phyloP scores from a whole-genome alignment of 805 yeast genomes.

The Metschnikowia proteae region DNA sequence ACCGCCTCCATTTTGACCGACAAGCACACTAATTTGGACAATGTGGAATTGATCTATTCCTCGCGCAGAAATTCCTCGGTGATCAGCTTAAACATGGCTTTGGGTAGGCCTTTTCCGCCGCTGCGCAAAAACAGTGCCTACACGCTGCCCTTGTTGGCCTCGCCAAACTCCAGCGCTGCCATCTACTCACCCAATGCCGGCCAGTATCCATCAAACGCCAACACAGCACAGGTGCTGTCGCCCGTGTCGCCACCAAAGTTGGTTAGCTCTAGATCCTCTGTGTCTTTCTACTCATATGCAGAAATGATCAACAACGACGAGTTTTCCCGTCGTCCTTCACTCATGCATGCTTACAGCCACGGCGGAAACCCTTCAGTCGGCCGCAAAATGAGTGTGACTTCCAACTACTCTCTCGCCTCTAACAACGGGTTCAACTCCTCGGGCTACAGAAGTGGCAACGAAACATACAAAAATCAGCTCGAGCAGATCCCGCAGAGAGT shows the following conservation, averaged over 20 bases:
- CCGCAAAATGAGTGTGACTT: constrained; percentile 20
- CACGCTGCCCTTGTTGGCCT: constrained; percentile 14
- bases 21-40: constrained; percentile 58
- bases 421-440: constrained; percentile 2
- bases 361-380: constrained; percentile 29
- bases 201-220: constrained; percentile 5
- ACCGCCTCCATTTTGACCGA: constrained; percentile 66
- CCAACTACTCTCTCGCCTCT: constrained; percentile 12
- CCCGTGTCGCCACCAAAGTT: constrained; percentile 41
- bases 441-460: constrained; percentile 1
- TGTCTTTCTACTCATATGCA: constrained; percentile 70
- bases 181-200: constrained; percentile 7
- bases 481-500: background rate
- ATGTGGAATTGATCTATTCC: constrained; percentile 66
- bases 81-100: constrained; percentile 44
- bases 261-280: constrained; percentile 33
- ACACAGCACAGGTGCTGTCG: constrained; percentile 18
- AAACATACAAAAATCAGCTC: constrained; percentile 17
- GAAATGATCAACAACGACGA: constrained; percentile 73
- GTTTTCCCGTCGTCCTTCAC: constrained; percentile 57
- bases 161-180: constrained; percentile 8
- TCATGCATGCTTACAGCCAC: constrained; percentile 38
- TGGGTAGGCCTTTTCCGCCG: constrained; percentile 40
- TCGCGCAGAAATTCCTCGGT: constrained; percentile 54
- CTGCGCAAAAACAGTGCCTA: constrained; percentile 34